Evolutionary conservation across 2,329 filamentous ascomycete species (phyloP).

Genomic region (Fusarium aywerte): DNA sequence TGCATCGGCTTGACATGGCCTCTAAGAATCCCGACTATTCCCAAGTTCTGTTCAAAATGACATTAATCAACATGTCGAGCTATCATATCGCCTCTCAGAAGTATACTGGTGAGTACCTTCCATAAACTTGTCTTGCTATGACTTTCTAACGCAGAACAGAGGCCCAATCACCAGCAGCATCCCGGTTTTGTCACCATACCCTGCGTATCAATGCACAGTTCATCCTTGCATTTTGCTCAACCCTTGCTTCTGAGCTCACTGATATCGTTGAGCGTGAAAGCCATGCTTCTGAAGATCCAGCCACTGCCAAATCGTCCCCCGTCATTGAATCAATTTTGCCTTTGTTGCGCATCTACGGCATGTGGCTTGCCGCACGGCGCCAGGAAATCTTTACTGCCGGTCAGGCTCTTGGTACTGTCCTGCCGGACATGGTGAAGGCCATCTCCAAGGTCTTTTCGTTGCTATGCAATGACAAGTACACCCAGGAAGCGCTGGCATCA

Average conservation of each 20-base stretch:
- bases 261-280: slow-evolving; percentile 52
- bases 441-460: slow-evolving; percentile 60
- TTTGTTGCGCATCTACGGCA: slow-evolving; percentile 63
- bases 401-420: slow-evolving; percentile 57
- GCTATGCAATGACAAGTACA: slow-evolving; percentile 59
- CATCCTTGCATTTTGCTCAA: slow-evolving; percentile 76
- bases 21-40: slow-evolving; percentile 75
- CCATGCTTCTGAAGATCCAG: slow-evolving; percentile 34
- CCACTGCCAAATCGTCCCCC: slow-evolving; percentile 50
- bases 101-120: slow-evolving; percentile 49
- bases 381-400: slow-evolving; percentile 59
- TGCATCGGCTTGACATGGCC: slow-evolving; percentile 79
- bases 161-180: slow-evolving; percentile 58
- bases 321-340: slow-evolving; percentile 59
- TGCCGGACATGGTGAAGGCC: slow-evolving; percentile 59
- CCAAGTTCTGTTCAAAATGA: slow-evolving; percentile 78
- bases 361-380: slow-evolving; percentile 63
- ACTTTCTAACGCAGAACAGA: slow-evolving; percentile 49
- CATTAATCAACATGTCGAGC: slow-evolving; percentile 86
- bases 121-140: not conserved
- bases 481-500: slow-evolving; percentile 51
- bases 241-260: slow-evolving; percentile 76
- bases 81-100: slow-evolving; percentile 71
- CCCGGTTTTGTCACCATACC: slow-evolving; percentile 70
- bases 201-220: slow-evolving; percentile 82